Conservation (phyloP, 352 stramenopile species). For the Phytophthora chlamydospora region DNA sequence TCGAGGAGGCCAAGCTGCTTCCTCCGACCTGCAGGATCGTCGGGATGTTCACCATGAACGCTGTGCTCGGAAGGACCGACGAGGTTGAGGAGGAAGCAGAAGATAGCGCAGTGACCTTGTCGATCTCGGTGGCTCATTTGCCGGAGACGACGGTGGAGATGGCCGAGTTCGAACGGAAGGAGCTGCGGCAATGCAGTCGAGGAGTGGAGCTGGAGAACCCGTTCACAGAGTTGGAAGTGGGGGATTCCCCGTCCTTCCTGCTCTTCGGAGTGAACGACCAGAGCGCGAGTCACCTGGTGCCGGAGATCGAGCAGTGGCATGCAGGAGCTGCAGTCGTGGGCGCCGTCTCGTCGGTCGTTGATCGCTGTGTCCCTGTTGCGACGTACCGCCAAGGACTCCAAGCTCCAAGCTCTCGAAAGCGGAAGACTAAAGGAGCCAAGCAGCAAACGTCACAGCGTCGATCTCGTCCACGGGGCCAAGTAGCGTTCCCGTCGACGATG, state of each 20-base stretch:
- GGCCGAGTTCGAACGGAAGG: constrained; percentile 58
- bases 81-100: neutral
- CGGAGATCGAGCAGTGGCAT: constrained; percentile 43
- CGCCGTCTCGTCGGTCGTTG: constrained; percentile 43
- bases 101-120: constrained; percentile 39
- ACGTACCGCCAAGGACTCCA: constrained; percentile 17
- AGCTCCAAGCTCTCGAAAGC: constrained; percentile 6
- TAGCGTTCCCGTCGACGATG: constrained; percentile 52
- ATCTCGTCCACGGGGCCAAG: constrained; percentile 5
- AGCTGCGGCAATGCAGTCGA: constrained; percentile 47
- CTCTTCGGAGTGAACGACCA: constrained; percentile 64
- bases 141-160: constrained; percentile 51
- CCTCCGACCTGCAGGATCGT: constrained; percentile 48
- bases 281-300: constrained; percentile 49
- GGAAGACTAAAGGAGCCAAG: constrained; percentile 17
- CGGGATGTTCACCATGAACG: constrained; percentile 43
- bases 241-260: constrained; percentile 47
- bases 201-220: constrained; percentile 40
- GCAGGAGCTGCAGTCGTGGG: constrained; percentile 46
- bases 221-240: constrained; percentile 25
- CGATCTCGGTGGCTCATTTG: constrained; percentile 48
- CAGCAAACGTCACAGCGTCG: constrained; percentile 11
- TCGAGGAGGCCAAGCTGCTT: constrained; percentile 47
- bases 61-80: constrained; percentile 23
- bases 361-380: constrained; percentile 46